Conservation (phyloP, 495 filamentous ascomycete genomes). For the Penicillium canescens region DNA sequence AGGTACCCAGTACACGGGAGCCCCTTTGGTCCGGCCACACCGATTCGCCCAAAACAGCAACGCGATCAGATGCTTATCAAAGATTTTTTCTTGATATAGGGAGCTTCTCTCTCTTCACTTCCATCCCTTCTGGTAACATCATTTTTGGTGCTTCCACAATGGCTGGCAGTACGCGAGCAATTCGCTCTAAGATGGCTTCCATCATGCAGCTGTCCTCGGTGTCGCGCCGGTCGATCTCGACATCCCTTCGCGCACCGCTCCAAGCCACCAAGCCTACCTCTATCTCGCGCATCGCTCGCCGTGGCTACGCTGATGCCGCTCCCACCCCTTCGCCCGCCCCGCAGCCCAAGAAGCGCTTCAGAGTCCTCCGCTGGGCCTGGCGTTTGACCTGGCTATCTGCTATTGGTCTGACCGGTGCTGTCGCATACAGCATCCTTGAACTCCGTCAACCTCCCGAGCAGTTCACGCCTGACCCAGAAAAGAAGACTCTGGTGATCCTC, state of each 20-base stretch:
- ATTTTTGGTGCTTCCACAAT: slow-evolving; percentile 26
- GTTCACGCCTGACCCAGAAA: slow-evolving; percentile 73
- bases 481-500: slow-evolving; percentile 97
- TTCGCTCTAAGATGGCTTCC: slow-evolving; percentile 38
- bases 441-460: slow-evolving; percentile 82
- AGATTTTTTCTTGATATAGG: slow-evolving; percentile 21
- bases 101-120: slow-evolving; percentile 11
- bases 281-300: slow-evolving; percentile 36
- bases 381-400: slow-evolving; percentile 70
- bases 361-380: slow-evolving; percentile 70
- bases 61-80: slow-evolving; percentile 19
- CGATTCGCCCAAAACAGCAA: slow-evolving; percentile 48
- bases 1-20: slow-evolving; percentile 1
- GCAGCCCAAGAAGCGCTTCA: slow-evolving; percentile 48
- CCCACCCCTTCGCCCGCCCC: slow-evolving; percentile 33
- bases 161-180: slow-evolving; percentile 44
- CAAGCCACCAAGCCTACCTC: slow-evolving; percentile 23
- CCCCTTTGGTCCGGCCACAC: slow-evolving; percentile 29
- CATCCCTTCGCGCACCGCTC: slow-evolving; percentile 28
- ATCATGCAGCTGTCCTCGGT: slow-evolving; percentile 41
- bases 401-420: slow-evolving; percentile 64
- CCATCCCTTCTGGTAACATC: slow-evolving; percentile 12
- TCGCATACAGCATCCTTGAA: slow-evolving; percentile 79
- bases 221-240: slow-evolving; percentile 43
- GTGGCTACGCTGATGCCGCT: slow-evolving; percentile 44